These are phyloP conservation scores for Phyllosticta citribraziliensis DNA, from an alignment of 2,329 filamentous ascomycete genomes.

Conservation along the genomic window DNA sequence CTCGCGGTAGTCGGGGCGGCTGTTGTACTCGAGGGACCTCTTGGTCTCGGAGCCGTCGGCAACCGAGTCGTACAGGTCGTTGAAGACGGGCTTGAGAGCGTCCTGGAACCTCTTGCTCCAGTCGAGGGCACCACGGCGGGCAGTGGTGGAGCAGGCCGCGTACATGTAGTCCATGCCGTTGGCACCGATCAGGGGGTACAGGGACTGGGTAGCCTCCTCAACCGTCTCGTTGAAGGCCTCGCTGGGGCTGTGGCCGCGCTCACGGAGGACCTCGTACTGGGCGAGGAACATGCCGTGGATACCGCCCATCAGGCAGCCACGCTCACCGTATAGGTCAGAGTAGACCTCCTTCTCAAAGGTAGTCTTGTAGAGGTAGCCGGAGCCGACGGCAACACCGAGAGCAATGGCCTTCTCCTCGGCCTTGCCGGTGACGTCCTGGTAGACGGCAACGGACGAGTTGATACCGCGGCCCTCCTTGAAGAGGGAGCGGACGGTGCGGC, in stretches of 20 bases:
- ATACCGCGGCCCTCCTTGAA: constrained; percentile 99
- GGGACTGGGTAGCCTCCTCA: constrained; percentile 95
- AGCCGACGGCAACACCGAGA: constrained; percentile 92
- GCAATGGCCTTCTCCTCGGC: constrained; percentile 97
- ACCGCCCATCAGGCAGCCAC: constrained; percentile 98
- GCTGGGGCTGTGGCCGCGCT: constrained; percentile 92
- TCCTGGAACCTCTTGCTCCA: constrained; percentile 98
- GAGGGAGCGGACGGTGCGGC: constrained; percentile 94
- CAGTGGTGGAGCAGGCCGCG: constrained; percentile 97
- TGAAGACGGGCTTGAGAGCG: constrained; percentile 96
- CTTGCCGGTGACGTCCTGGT: constrained; percentile 95
- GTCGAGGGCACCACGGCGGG: constrained; percentile 96
- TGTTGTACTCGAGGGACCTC: constrained; percentile 95
- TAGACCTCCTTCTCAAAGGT: constrained; percentile 99
- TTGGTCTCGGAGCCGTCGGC: constrained; percentile 86
- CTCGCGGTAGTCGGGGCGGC: constrained; percentile 89
- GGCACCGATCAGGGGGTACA: constrained; percentile 94
- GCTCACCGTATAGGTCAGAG: constrained; percentile 99
- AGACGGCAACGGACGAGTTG: constrained; percentile 98
- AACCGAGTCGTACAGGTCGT: constrained; percentile 90
- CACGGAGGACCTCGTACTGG: constrained; percentile 99
- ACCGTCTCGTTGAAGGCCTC: constrained; percentile 99
- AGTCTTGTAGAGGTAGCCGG: constrained; percentile 99
- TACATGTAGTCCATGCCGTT: constrained; percentile 99
- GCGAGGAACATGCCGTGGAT: constrained; percentile 99